Percentiles rank a stretch among this genome's conserved stretches.
Conservation (phyloP, 2,329 filamentous ascomycete genomes). For the Penicillium hesseltinei region DNA sequence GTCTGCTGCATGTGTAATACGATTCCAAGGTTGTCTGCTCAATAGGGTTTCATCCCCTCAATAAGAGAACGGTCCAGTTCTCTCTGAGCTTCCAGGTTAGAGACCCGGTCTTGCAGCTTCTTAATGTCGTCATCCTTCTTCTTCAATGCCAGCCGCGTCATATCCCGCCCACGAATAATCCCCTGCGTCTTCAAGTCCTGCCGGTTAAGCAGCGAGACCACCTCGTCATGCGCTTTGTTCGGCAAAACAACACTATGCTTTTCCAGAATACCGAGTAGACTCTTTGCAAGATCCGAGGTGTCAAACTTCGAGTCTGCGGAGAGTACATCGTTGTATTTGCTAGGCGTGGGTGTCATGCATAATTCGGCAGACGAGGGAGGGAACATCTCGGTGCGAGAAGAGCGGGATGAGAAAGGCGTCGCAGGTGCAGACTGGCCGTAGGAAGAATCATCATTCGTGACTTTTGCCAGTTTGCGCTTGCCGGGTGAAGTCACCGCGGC, state of each 20-base stretch:
- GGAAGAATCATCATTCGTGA: constrained; percentile 10
- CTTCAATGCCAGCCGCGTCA: constrained; percentile 61
- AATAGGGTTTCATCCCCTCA: constrained; percentile 12
- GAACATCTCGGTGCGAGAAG: constrained; percentile 5
- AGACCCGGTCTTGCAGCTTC: constrained; percentile 66
- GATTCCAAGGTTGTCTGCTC: neutral
- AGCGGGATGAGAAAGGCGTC: constrained; percentile 14
- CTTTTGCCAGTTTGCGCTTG: constrained; percentile 37
- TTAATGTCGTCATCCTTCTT: constrained; percentile 63
- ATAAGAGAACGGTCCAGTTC: constrained; percentile 53
- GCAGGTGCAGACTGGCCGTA: constrained; percentile 1
- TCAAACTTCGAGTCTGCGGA: constrained; percentile 20
- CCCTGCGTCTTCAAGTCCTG: constrained; percentile 61
- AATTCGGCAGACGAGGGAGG: constrained; percentile 30
- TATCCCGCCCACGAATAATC: constrained; percentile 63
- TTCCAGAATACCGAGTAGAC: constrained; percentile 35
- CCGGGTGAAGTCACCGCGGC: constrained; percentile 33
- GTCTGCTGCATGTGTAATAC: neutral
- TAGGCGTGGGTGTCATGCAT: constrained; percentile 35
- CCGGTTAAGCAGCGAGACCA: constrained; percentile 50
- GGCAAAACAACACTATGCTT: constrained; percentile 35
- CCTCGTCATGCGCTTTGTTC: constrained; percentile 33
- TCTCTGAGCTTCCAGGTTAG: constrained; percentile 54
- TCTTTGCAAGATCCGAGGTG: constrained; percentile 22
- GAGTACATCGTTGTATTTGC: constrained; percentile 30